Evolutionary conservation across 768 basidiomycete genomes (phyloP), one percentile per base, ranked within the genome.

Genomic region (Rickenella mellea): DNA sequence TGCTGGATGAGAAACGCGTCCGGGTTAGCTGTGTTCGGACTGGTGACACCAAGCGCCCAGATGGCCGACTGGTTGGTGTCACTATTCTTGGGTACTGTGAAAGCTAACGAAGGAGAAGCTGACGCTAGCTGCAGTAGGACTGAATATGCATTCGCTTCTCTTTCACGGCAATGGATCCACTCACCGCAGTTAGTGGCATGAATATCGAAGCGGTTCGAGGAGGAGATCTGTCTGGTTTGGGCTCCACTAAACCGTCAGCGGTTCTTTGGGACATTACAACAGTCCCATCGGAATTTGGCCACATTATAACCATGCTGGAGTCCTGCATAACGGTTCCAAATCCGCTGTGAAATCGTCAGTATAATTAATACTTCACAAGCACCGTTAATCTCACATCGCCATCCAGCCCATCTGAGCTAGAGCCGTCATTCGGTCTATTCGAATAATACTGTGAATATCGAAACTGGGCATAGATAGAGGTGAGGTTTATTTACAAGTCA

Each of bases 251-350:
- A 2, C 64, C 69, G 10, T 54, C 52, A 1, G 72, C 70, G 50
- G 66, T 63, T 4, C 81, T 65, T 45, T 83, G 81, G 8, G 77
- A 78, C 39, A 83, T 53, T 1, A 77, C 74, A 32, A 68, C 64
- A 5, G 69, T 64, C 2, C 73, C 73, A 50, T 83, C 74, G 3
- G 62, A 52, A 49, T 63, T 68, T 7, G 64, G 60, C 72, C 71
- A 74, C 21, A 65, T 51, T n/a, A 83, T 70, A 44, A 82, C 68
- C 69, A 80, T 76, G 30, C 69, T 68, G 1, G 70, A 65, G 35
- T 62, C 51, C n/a, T 60, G 51, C 75, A 78, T 76, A 31, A 54
- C 59, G 24, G 43, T 46, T 4, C 78, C 76, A 51, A 71, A 78
- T 10, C 75, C 76, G 22, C 43, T 46, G 30, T 38, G 47, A 41